Evolutionary conservation across 495 filamentous ascomycete genomes (phyloP).

Genomic region (Podospora fimiseda): DNA sequence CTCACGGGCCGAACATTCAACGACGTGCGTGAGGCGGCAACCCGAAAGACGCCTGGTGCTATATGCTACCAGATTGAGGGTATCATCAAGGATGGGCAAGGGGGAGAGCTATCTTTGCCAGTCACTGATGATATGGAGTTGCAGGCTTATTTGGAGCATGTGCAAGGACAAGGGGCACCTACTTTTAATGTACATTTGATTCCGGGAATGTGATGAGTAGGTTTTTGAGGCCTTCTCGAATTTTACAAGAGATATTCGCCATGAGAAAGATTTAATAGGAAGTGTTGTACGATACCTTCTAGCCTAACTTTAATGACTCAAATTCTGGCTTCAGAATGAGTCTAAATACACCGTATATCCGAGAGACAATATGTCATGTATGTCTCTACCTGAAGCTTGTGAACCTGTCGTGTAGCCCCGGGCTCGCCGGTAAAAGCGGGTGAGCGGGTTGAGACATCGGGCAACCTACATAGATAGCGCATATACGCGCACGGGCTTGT

Average conservation of each 20-base stretch:
- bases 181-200: constrained; percentile 52
- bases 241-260: no score
- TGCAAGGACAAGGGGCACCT: constrained; percentile 53
- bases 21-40: constrained; percentile 50
- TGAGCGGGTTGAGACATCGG: no score
- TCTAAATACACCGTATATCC: background rate
- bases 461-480: no score
- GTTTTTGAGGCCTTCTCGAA: background rate
- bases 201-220: background rate
- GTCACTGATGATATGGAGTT: constrained; percentile 67
- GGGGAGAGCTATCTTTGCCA: constrained; percentile 50
- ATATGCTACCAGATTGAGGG: constrained; percentile 57
- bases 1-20: constrained; percentile 48
- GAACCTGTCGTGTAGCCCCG: background rate
- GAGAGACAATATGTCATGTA: no score
- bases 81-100: constrained; percentile 50
- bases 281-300: no score
- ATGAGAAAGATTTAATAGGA: no score
- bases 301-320: background rate
- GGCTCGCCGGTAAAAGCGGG: no score
- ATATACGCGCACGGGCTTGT: no score
- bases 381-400: background rate
- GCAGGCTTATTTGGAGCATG: constrained; percentile 59
- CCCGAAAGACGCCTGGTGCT: constrained; percentile 49
- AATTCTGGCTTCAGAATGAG: background rate